phyloP scores from a whole-genome alignment of 2,329 filamentous ascomycete species.

The Orbilia oligospora region DNA sequence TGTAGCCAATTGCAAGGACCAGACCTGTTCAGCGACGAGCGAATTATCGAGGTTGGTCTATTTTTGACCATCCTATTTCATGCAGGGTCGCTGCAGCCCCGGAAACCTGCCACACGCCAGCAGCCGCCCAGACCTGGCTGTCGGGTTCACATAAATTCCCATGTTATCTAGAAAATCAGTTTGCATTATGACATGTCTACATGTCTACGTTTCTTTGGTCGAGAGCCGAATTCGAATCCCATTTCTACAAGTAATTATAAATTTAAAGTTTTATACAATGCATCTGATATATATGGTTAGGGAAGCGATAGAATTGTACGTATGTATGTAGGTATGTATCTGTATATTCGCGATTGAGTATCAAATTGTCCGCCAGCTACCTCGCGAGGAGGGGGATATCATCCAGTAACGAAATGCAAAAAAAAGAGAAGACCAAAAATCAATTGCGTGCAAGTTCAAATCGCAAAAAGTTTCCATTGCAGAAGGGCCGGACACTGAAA shows the following conservation, averaged over 20 bases:
- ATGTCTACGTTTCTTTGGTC: constrained; percentile 1
- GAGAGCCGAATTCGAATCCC: background rate
- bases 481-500: background rate
- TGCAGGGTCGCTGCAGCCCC: constrained; percentile 46
- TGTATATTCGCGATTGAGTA: constrained; percentile 14
- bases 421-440: constrained; percentile 11
- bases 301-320: too few species aligned
- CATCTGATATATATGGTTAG: too few species aligned
- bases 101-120: constrained; percentile 44
- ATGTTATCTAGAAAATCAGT: background rate
- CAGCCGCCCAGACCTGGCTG: constrained; percentile 41
- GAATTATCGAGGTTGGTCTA: constrained; percentile 16
- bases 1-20: background rate
- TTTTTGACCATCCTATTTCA: constrained; percentile 43
- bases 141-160: background rate
- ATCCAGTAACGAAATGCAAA: background rate
- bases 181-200: background rate
- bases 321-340: constrained; percentile 24
- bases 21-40: background rate
- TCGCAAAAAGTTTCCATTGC: background rate
- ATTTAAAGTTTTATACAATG: too few species aligned
- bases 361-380: constrained; percentile 41
- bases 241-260: too few species aligned
- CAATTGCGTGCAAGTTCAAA: constrained; percentile 10
- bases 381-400: constrained; percentile 26